Evolutionary conservation across 2,329 filamentous ascomycete genomes (phyloP).

Genomic region (Aspergillus sp.): DNA sequence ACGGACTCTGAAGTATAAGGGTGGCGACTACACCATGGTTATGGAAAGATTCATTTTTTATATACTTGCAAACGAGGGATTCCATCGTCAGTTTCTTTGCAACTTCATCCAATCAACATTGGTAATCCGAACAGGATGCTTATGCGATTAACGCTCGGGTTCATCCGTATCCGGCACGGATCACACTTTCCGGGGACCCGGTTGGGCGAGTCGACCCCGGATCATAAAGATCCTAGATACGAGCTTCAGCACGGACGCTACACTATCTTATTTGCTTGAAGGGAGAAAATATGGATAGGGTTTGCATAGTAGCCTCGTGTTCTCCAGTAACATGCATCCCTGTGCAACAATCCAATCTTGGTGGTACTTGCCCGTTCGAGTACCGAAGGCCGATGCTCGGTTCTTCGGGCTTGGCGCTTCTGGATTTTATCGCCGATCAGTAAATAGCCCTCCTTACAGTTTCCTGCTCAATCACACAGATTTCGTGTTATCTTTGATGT

Average conservation of each 20-base stretch:
- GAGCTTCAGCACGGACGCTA: too few species aligned
- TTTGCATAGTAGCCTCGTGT: not conserved
- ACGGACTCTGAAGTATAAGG: not conserved
- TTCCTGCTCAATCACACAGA: too few species aligned
- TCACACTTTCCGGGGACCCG: not conserved
- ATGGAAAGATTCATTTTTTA: too few species aligned
- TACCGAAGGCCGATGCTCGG: not conserved
- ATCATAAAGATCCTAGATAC: not conserved
- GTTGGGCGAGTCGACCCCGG: not conserved
- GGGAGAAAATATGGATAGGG: too few species aligned
- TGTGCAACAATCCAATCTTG: not conserved
- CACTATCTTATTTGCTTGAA: not conserved
- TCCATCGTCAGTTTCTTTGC: too few species aligned
- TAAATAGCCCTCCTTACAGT: not conserved
- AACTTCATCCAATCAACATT: not conserved
- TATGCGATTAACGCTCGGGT: not conserved
- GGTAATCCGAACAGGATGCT: not conserved
- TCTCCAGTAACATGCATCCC: not conserved
- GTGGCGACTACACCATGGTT: not conserved
- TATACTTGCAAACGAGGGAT: too few species aligned
- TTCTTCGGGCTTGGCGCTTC: not conserved
- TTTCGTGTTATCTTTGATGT: too few species aligned
- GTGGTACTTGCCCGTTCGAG: not conserved
- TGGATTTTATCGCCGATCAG: not conserved
- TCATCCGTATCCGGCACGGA: not conserved